Base-by-base conservation (phyloP, 805 yeast species). In the Saturnispora silvae region DNA sequence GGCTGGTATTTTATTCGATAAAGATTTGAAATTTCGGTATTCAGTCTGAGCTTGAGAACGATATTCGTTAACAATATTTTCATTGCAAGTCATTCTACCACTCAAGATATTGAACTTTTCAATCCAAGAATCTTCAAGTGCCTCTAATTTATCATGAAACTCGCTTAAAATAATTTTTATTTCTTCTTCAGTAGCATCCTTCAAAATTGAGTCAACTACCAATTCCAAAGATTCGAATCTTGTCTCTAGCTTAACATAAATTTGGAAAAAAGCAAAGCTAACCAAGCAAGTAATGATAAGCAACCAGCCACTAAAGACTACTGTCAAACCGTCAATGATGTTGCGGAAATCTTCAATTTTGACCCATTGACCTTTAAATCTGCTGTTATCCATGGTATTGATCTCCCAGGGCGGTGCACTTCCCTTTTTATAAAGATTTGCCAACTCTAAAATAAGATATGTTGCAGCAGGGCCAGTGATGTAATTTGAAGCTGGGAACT, bases 141-240 rank as follows among this genome's bases (percentile, higher is more conserved):
- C 4, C 2, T 13, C 15, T 8, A 35, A 14, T 18, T 39, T 40
- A 19, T 37, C 34, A 26, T 38, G 38, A 10, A 41, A 16, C 16
- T 44, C 44, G 1, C n/a, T 5, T 22, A 33, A 38, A 4, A 35
- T 33, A 17, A 31, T 20, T 14, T 36, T 29, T 3, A 40, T 7
- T 15, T 38, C 28, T 16, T 38, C 27, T 17, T 29, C 8, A 30
- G 35, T 37, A 15, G 35, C 19, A 9, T 44, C 47, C 8, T 16
- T 18, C 10, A 44, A 22, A 4, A 44, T 38, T 4, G 41, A 35
- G 18, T 44, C 45, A 11, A 44, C 41, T 7, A 44, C 47, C 13
- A n/a, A 16, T 35, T 44, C 40, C 2, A 34, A 26, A 17, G 37
- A 17, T 5, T 40, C 29, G n/a, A 25, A 11, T 10, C n/a, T 13